Percentiles rank a stretch among this genome's conserved stretches.
Evolutionary conservation across 1,284 basidiomycete species (phyloP).

Genomic region (Pseudozyma pruni): DNA sequence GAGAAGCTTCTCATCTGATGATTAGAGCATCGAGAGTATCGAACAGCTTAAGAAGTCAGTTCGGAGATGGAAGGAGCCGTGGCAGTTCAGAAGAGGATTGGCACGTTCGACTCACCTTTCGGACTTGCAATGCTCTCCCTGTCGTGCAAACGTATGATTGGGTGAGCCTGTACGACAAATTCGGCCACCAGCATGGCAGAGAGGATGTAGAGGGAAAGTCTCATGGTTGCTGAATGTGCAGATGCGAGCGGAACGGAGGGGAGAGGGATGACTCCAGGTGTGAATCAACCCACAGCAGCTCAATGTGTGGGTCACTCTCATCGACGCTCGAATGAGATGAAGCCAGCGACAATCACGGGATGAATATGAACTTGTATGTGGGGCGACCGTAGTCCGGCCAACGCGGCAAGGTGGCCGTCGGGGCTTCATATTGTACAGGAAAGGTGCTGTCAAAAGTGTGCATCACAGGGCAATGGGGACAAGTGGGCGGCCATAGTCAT

Average conservation of each 20-base stretch:
- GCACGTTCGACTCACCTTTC: neutral
- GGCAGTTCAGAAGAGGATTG: neutral
- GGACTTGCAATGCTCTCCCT: neutral
- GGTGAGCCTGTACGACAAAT: constrained; percentile 7
- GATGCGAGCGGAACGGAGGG: no score
- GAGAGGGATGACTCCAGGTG: no score
- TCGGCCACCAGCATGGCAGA: neutral
- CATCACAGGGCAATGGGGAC: constrained; percentile 42
- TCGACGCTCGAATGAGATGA: neutral
- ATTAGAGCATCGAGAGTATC: neutral
- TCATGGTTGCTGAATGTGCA: neutral
- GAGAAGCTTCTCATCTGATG: constrained; percentile 11
- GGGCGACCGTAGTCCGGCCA: constrained; percentile 2
- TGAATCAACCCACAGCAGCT: no score
- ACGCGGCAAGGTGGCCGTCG: neutral
- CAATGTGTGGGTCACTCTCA: neutral
- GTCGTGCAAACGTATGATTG: neutral
- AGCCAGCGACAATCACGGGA: no score
- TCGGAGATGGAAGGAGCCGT: no score
- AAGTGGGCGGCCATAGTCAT: constrained; percentile 89
- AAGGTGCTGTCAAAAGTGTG: no score
- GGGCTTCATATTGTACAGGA: neutral
- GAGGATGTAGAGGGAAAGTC: neutral
- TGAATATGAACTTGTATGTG: constrained; percentile 4
- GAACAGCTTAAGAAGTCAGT: neutral